A percentile compares a stretch with the other conserved stretches of the same genome.
phyloP scores from a whole-genome alignment of 495 filamentous ascomycete species.

The Podospora sp. region DNA sequence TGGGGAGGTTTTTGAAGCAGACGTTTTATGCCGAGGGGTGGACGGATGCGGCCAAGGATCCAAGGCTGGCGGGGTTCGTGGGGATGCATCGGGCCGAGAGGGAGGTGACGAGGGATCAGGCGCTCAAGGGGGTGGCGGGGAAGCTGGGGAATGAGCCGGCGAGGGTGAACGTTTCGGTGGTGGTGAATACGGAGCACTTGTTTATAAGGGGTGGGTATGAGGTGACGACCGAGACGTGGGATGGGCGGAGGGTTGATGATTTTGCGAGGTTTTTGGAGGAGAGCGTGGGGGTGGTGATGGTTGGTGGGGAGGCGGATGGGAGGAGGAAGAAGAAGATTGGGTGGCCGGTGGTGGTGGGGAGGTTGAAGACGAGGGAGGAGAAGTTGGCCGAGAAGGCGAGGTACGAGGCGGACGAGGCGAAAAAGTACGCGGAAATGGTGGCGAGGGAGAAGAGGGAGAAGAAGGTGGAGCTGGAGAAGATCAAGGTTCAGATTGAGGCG shows the following conservation, averaged over 20 bases:
- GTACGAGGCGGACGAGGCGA: not conserved
- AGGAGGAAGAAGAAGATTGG: not conserved
- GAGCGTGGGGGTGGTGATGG: not conserved
- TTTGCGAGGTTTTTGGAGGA: constrained; percentile 6
- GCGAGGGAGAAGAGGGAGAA: constrained; percentile 17
- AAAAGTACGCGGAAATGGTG: constrained; percentile 3
- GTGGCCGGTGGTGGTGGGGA: too few relatives aligned
- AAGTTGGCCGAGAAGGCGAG: not conserved
- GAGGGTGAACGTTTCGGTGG: not conserved
- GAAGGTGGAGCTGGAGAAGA: not conserved
- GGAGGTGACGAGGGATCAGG: constrained; percentile 10
- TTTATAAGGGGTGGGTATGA: constrained; percentile 13
- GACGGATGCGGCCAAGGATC: not conserved
- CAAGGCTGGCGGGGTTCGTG: constrained; percentile 8
- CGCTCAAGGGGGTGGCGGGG: not conserved
- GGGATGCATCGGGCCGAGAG: constrained; percentile 10
- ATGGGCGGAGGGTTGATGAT: constrained; percentile 11
- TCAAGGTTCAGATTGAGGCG: constrained; percentile 12
- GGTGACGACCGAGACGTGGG: constrained; percentile 12
- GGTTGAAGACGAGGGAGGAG: not conserved
- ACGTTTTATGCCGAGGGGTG: not conserved
- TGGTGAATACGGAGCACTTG: not conserved
- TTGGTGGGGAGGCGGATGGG: not conserved
- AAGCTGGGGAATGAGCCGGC: not conserved
- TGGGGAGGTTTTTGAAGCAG: not conserved